Conservation (phyloP, 2,329 filamentous ascomycete genomes). For the Fusarium sp. region DNA sequence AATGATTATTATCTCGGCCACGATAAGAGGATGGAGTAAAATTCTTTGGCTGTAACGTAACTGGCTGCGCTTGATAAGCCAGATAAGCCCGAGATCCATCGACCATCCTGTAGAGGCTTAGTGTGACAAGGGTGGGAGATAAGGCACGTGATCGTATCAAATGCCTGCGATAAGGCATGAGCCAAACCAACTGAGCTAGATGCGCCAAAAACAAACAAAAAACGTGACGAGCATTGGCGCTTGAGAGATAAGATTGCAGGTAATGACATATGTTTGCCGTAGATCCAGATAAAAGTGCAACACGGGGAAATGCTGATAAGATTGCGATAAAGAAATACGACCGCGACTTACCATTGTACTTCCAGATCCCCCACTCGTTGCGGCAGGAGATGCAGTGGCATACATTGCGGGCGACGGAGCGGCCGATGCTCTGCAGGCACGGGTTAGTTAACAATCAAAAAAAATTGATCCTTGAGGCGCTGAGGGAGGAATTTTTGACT, state of each 20-base stretch:
- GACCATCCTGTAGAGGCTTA: conserved; percentile 39
- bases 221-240: conserved; percentile 23
- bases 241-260: conserved; percentile 28
- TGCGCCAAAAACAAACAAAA: background rate
- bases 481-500: background rate
- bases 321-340: conserved; percentile 25
- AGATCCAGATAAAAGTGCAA: conserved; percentile 12
- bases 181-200: conserved; percentile 6
- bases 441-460: conserved; percentile 37
- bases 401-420: conserved; percentile 46
- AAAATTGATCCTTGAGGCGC: background rate
- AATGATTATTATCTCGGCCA: conserved; percentile 54
- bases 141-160: conserved; percentile 51
- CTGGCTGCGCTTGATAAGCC: conserved; percentile 54
- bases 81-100: conserved; percentile 49
- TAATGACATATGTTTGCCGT: conserved; percentile 9
- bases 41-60: conserved; percentile 51
- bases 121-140: conserved; percentile 40
- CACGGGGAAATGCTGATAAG: conserved; percentile 13
- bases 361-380: conserved; percentile 56
- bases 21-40: conserved; percentile 58
- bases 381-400: conserved; percentile 55
- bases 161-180: conserved; percentile 38
- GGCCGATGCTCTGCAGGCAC: conserved; percentile 37
- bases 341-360: conserved; percentile 57